Conservation (phyloP, 805 yeast species). For the Wickerhamomyces ciferrii region DNA sequence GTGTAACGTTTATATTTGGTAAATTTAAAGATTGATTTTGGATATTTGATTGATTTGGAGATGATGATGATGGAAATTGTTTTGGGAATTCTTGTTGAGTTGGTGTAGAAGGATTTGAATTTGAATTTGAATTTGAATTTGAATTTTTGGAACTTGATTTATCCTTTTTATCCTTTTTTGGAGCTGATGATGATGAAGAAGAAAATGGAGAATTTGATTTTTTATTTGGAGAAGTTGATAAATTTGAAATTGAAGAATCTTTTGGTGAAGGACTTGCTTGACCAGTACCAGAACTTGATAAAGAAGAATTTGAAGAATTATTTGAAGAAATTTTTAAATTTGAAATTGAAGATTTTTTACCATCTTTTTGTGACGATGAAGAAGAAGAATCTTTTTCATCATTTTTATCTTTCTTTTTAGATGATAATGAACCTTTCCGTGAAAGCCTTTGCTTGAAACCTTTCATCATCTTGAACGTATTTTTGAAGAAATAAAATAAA, state of each 20-base stretch:
- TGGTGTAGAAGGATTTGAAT: conserved; percentile 3
- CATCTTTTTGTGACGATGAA: too few species aligned
- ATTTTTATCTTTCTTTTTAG: conserved; percentile 37
- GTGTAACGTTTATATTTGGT: conserved; percentile 4
- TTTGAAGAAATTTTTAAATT: background rate
- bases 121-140: background rate
- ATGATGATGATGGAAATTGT: background rate
- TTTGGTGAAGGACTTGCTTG: background rate
- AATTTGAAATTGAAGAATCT: background rate
- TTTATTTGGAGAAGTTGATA: background rate
- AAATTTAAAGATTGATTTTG: background rate
- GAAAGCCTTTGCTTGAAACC: conserved; percentile 56
- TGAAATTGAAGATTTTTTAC: conserved; percentile 6
- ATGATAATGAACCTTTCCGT: conserved; percentile 27
- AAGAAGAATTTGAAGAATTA: background rate
- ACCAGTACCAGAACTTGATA: background rate
- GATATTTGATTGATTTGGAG: background rate
- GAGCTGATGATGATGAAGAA: background rate
- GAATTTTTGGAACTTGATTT: background rate
- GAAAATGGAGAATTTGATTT: too few species aligned
- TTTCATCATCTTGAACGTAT: conserved; percentile 54
- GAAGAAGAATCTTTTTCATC: conserved; percentile 22
- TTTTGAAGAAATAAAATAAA: too few species aligned
- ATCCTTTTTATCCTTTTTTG: background rate
- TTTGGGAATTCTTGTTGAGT: conserved; percentile 1